Conservation (phyloP, 495 filamentous ascomycete species). For the Penicillium daleae region DNA sequence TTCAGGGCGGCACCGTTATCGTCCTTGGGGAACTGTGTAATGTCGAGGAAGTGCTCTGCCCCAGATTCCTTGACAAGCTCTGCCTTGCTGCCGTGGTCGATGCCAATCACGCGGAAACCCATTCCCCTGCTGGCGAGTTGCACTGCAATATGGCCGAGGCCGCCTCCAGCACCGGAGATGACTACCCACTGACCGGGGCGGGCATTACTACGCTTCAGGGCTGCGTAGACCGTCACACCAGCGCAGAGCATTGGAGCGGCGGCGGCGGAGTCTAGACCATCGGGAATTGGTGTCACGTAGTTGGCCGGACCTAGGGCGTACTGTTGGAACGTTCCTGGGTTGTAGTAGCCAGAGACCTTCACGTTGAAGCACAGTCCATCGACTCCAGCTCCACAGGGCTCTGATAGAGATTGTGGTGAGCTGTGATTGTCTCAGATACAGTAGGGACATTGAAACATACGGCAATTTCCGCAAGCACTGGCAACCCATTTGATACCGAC, state of each 20-base stretch:
- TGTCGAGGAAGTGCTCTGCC: constrained; percentile 70
- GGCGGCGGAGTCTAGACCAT: constrained; percentile 55
- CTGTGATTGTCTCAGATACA: neutral
- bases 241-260: constrained; percentile 70
- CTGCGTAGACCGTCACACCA: constrained; percentile 62
- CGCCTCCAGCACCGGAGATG: constrained; percentile 69
- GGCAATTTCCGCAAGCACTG: constrained; percentile 54
- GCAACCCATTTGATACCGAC: constrained; percentile 64
- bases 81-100: constrained; percentile 68
- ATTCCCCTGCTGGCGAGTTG: constrained; percentile 66
- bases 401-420: constrained; percentile 19
- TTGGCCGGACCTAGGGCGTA: constrained; percentile 66
- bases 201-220: constrained; percentile 60
- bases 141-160: constrained; percentile 67
- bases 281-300: constrained; percentile 73
- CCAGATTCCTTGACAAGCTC: constrained; percentile 61
- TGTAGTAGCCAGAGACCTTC: constrained; percentile 59
- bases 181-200: constrained; percentile 65
- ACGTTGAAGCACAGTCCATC: constrained; percentile 63
- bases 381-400: constrained; percentile 58
- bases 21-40: constrained; percentile 57
- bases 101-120: constrained; percentile 68
- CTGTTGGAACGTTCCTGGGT: constrained; percentile 74
- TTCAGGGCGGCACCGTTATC: constrained; percentile 51
- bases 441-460: constrained; percentile 25